phyloP scores from a whole-genome alignment of 129 eudicot species.

The Tagetes patula region DNA sequence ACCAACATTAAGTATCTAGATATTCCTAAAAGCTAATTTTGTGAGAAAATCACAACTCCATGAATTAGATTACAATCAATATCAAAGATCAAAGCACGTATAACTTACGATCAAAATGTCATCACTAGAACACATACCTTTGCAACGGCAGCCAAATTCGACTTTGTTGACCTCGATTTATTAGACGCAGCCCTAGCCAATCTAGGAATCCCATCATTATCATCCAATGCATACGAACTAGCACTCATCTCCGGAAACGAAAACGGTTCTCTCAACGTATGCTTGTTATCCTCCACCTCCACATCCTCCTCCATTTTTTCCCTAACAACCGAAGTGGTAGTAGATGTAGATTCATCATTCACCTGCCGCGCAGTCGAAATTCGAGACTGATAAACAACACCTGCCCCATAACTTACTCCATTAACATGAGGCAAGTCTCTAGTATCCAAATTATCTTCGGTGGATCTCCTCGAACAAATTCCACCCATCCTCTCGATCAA shows the following conservation, averaged over 20 bases:
- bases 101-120: constrained; percentile 7
- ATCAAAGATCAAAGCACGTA: background rate
- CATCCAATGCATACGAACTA: constrained; percentile 40
- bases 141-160: constrained; percentile 39
- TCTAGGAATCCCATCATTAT: constrained; percentile 84
- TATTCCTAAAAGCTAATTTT: background rate
- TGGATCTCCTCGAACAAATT: constrained; percentile 81
- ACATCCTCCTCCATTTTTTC: constrained; percentile 25
- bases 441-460: constrained; percentile 45
- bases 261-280: constrained; percentile 53
- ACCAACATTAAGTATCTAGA: background rate
- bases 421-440: constrained; percentile 52
- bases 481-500: constrained; percentile 71
- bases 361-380: constrained; percentile 38
- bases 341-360: constrained; percentile 33
- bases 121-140: constrained; percentile 4
- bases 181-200: constrained; percentile 65
- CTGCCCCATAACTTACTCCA: constrained; percentile 47
- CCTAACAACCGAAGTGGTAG: constrained; percentile 19
- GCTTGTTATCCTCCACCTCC: constrained; percentile 26
- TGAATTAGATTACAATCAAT: background rate
- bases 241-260: constrained; percentile 66
- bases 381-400: constrained; percentile 46
- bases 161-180: constrained; percentile 61
- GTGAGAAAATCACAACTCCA: background rate